Evolutionary conservation across 495 filamentous ascomycete species (phyloP).

Genomic region (Penicillium turbatum): DNA sequence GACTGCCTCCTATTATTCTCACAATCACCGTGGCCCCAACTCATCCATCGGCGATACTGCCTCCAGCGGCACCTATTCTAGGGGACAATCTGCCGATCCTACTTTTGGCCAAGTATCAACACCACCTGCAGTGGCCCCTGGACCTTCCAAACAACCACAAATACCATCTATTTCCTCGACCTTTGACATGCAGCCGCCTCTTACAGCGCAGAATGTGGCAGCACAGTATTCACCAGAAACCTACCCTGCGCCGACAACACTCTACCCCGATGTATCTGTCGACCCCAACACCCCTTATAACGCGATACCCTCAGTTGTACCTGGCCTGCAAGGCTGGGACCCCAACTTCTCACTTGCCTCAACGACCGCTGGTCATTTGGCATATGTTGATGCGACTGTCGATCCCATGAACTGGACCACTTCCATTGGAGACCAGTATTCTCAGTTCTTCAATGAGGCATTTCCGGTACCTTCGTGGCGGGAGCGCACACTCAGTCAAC

Average conservation of each 20-base stretch:
- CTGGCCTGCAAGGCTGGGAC: conserved; percentile 47
- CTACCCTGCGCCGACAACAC: conserved; percentile 17
- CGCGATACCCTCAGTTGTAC: conserved; percentile 42
- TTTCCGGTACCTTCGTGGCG: conserved; percentile 45
- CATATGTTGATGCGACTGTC: conserved; percentile 36
- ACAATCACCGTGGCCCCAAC: conserved; percentile 26
- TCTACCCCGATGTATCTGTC: conserved; percentile 32
- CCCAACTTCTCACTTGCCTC: conserved; percentile 43
- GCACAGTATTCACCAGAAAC: conserved; percentile 23
- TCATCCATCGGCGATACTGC: conserved; percentile 31
- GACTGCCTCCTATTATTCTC: conserved; percentile 34
- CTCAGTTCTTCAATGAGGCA: conserved; percentile 47
- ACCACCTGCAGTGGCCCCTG: conserved; percentile 15
- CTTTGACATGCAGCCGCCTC: conserved; percentile 17
- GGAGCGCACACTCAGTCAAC: conserved; percentile 61
- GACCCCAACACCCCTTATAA: conserved; percentile 45
- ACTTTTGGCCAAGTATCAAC: conserved; percentile 24
- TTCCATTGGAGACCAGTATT: conserved; percentile 46
- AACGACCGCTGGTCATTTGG: conserved; percentile 37
- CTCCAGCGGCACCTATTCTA: conserved; percentile 33
- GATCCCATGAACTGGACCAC: conserved; percentile 42
- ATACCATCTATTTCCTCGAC: conserved; percentile 19
- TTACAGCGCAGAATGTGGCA: conserved; percentile 10
- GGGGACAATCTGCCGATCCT: conserved; percentile 40
- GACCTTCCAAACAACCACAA: conserved; percentile 19